phyloP scores from a whole-genome alignment of 139 green algal species.

The Picochlorum costavermella region DNA sequence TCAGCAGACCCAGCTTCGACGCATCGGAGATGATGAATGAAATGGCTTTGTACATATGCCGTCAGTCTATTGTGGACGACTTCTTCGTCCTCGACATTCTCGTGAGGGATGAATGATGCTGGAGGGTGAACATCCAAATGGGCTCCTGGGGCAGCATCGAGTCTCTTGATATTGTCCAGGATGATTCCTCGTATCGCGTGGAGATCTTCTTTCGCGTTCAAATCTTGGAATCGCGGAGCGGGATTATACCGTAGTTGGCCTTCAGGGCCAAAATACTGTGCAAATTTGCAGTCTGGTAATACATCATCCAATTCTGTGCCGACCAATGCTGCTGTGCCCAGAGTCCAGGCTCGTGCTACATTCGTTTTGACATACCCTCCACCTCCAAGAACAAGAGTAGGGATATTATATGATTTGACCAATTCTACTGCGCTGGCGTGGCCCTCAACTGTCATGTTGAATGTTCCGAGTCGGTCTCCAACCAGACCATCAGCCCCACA shows the following conservation, averaged over 20 bases:
- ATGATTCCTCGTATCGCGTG: constrained; percentile 51
- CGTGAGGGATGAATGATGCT: constrained; percentile 33
- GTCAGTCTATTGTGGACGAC: constrained; percentile 18
- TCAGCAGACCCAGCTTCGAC: constrained; percentile 18
- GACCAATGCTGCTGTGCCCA: constrained; percentile 54
- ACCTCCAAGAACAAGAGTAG: constrained; percentile 75
- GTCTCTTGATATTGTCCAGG: constrained; percentile 51
- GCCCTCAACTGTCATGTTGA: constrained; percentile 84
- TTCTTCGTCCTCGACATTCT: constrained; percentile 8
- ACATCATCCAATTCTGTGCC: constrained; percentile 40
- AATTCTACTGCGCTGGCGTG: constrained; percentile 79
- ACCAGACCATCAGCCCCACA: constrained; percentile 83
- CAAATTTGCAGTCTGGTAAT: constrained; percentile 54
- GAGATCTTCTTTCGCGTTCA: constrained; percentile 60
- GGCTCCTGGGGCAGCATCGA: constrained; percentile 55
- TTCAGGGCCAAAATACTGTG: constrained; percentile 58
- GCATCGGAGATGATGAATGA: constrained; percentile 22
- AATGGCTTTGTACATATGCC: constrained; percentile 27
- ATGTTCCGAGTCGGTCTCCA: constrained; percentile 82
- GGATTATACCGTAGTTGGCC: constrained; percentile 28
- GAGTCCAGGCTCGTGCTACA: constrained; percentile 76
- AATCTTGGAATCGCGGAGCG: constrained; percentile 29
- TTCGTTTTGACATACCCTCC: constrained; percentile 97
- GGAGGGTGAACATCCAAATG: constrained; percentile 29
- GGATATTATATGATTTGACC: constrained; percentile 82